A percentile compares a stretch with the other conserved stretches of the same genome.
These are phyloP conservation scores for Blastobotrys buckinghamii DNA, from an alignment of 1,139 yeast genomes.

Conservation along the genomic window DNA sequence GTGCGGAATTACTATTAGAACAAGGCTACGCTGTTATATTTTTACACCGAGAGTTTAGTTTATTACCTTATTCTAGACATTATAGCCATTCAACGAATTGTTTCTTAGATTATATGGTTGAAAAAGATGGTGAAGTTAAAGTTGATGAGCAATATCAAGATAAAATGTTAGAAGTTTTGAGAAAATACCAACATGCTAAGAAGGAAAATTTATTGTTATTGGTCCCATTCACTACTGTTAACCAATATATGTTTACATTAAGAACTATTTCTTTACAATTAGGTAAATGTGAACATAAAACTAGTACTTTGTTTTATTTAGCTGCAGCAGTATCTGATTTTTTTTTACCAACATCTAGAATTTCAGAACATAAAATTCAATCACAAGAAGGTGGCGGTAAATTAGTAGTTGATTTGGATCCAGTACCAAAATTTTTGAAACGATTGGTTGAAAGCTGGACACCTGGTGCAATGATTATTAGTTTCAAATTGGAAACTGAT, in stretches of 20 bases:
- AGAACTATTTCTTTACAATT: slow-evolving; percentile 59
- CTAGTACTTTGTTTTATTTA: slow-evolving; percentile 54
- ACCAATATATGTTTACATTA: slow-evolving; percentile 84
- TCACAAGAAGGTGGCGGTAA: slow-evolving; percentile 65
- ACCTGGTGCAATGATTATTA: slow-evolving; percentile 87
- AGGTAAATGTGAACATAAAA: slow-evolving; percentile 33
- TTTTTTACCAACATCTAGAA: slow-evolving; percentile 75
- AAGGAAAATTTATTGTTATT: slow-evolving; percentile 54
- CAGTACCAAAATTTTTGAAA: slow-evolving; percentile 89
- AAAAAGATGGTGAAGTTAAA: slow-evolving; percentile 29
- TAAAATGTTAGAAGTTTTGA: slow-evolving; percentile 58
- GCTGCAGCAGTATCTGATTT: slow-evolving; percentile 99
- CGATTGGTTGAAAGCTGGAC: slow-evolving; percentile 93
- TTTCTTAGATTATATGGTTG: slow-evolving; percentile 71
- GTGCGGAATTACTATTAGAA: slow-evolving; percentile 85
- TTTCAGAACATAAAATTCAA: slow-evolving; percentile 94
- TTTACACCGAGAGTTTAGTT: slow-evolving; percentile 83
- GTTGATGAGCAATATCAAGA: slow-evolving; percentile 57
- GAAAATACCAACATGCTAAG: slow-evolving; percentile 58
- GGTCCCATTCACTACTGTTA: slow-evolving; percentile 90
- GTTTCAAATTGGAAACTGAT: slow-evolving; percentile 94
- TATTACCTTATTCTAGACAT: slow-evolving; percentile 85
- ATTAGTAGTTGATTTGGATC: slow-evolving; percentile 78
- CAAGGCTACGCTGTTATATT: slow-evolving; percentile 88
- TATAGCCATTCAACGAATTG: slow-evolving; percentile 81